A percentile compares a stretch with the other conserved stretches of the same genome.
Conservation (phyloP, 805 yeast genomes). For the Wickerhamiella australiensis region DNA sequence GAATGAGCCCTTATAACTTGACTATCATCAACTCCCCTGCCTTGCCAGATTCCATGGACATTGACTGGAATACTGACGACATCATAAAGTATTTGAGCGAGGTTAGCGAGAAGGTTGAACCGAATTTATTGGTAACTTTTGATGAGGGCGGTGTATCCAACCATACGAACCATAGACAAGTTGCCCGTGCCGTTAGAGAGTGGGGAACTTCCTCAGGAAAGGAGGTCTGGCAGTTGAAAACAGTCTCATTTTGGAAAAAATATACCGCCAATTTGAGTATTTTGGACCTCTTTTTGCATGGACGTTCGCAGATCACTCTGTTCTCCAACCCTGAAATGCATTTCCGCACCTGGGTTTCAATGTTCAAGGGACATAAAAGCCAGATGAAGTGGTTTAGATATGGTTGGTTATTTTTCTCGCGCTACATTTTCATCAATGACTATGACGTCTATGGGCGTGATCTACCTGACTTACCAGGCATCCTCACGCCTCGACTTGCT, state of each 20-base stretch:
- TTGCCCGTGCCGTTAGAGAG: conserved; percentile 20
- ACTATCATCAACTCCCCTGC: conserved; percentile 36
- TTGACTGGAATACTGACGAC: conserved; percentile 38
- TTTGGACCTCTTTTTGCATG: conserved; percentile 19
- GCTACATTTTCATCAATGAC: conserved; percentile 69
- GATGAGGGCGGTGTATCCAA: conserved; percentile 72
- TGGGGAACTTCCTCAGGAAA: conserved; percentile 6
- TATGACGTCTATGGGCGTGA: conserved; percentile 12
- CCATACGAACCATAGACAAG: conserved; percentile 68
- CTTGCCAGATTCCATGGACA: conserved; percentile 59
- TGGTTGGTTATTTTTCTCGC: conserved; percentile 68
- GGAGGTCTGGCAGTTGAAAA: conserved; percentile 24
- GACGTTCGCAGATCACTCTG: conserved; percentile 2
- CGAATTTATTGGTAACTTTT: conserved; percentile 53
- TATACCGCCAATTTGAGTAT: conserved; percentile 29
- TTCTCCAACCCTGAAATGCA: conserved; percentile 18
- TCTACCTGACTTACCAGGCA: not conserved
- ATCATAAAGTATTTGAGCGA: conserved; percentile 26
- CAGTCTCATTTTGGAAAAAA: conserved; percentile 30
- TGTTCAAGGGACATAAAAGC: conserved; percentile 70
- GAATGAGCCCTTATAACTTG: conserved; percentile 34
- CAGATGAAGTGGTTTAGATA: conserved; percentile 95
- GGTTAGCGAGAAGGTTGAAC: conserved; percentile 21
- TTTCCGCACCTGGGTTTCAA: conserved; percentile 40
- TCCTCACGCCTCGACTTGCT: conserved; percentile 15